Conservation (phyloP, 1,284 basidiomycete genomes). For the Cryptococcus deneoformans region DNA sequence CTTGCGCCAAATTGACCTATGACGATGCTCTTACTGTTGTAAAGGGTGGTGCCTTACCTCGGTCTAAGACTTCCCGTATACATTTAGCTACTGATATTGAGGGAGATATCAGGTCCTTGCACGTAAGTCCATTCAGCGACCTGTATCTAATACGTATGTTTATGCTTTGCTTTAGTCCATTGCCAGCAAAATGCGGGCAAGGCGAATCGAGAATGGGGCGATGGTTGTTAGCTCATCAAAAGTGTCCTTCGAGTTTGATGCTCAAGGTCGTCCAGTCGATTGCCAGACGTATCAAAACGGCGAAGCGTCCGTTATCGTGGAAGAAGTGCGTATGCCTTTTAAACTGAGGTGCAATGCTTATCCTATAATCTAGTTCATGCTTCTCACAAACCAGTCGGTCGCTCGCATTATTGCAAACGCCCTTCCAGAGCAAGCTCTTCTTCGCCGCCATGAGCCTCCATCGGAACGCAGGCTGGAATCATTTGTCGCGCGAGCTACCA, state of each 20-base stretch:
- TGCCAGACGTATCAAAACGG: constrained; percentile 63
- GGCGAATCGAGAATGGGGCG: constrained; percentile 77
- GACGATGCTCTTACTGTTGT: constrained; percentile 75
- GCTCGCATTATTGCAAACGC: constrained; percentile 91
- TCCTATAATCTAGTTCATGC: constrained; percentile 69
- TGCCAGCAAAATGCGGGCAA: constrained; percentile 68
- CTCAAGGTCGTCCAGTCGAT: constrained; percentile 76
- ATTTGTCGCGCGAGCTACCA: constrained; percentile 74
- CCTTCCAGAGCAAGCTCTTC: constrained; percentile 89
- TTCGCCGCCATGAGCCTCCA: constrained; percentile 90
- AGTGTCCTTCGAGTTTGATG: constrained; percentile 78
- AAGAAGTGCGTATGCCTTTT: constrained; percentile 63
- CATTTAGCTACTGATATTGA: constrained; percentile 62
- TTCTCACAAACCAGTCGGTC: constrained; percentile 83
- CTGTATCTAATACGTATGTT: neutral
- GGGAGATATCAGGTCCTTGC: constrained; percentile 69
- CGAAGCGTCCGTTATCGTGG: constrained; percentile 78
- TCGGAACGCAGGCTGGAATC: constrained; percentile 82
- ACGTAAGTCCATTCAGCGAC: constrained; percentile 44
- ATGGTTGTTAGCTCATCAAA: constrained; percentile 69
- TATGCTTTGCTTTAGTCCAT: neutral
- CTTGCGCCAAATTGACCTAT: constrained; percentile 83
- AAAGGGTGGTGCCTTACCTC: constrained; percentile 64
- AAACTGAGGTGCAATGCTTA: neutral
- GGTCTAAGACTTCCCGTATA: constrained; percentile 54